These are phyloP conservation scores for Schwanniomyces etchellsii DNA, from an alignment of 1,139 yeast genomes.

Conservation along the genomic window DNA sequence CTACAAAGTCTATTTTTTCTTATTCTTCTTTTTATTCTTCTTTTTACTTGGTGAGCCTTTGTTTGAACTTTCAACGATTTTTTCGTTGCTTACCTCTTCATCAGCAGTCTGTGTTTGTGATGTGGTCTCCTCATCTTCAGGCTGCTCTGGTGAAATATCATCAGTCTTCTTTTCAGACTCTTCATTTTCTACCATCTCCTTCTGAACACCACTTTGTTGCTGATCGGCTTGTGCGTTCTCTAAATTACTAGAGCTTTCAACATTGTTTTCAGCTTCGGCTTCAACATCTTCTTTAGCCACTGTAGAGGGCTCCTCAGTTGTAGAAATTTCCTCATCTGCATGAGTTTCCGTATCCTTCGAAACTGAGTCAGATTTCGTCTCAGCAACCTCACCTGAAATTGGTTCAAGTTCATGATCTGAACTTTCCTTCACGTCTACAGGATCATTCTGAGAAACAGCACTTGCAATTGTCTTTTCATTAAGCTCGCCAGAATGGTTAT, in stretches of 20 bases:
- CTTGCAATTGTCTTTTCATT: slow-evolving; percentile 1
- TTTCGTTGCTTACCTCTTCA: slow-evolving; percentile 3
- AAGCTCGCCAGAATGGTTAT: too few species aligned
- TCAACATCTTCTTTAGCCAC: slow-evolving; percentile 4
- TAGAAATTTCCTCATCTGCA: slow-evolving; percentile 2
- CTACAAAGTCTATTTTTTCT: slow-evolving; percentile 5
- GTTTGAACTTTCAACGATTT: slow-evolving; percentile 1
- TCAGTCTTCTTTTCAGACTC: slow-evolving; percentile 8
- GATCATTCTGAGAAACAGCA: neutral
- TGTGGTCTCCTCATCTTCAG: slow-evolving; percentile 6
- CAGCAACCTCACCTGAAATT: slow-evolving; percentile 1
- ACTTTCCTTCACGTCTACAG: neutral
- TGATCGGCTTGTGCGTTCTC: neutral
- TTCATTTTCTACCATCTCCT: slow-evolving; percentile 8
- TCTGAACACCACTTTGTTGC: neutral
- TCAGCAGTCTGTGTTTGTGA: slow-evolving; percentile 4
- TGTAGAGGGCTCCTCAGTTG: slow-evolving; percentile 2
- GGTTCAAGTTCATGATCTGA: slow-evolving; percentile 4
- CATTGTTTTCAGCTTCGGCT: slow-evolving; percentile 1
- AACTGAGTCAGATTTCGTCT: slow-evolving; percentile 1
- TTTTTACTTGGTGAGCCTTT: slow-evolving; percentile 7
- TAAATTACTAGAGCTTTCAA: slow-evolving; percentile 1
- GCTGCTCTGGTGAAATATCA: slow-evolving; percentile 11
- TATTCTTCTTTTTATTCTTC: slow-evolving; percentile 13
- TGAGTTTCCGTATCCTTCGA: slow-evolving; percentile 2